Percentiles rank a stretch among this genome's conserved stretches.
Evolutionary conservation across 345 rosid species (phyloP).

Genomic region (Euphorbia pulcherrima): DNA sequence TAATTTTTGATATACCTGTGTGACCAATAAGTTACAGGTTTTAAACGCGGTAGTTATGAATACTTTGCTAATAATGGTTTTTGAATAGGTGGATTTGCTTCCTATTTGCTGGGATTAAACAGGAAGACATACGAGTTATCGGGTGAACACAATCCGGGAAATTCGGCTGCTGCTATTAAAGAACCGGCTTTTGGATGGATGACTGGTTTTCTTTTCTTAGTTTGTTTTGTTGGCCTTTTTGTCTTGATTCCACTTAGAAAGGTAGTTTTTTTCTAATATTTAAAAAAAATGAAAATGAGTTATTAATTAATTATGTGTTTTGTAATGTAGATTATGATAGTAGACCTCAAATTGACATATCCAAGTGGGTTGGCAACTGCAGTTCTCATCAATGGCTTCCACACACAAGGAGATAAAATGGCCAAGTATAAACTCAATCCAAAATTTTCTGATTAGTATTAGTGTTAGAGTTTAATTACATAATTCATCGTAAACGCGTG

Average conservation of each 20-base stretch:
- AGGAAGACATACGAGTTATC: conserved; percentile 74
- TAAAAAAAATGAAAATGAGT: neutral
- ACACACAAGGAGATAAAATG: conserved; percentile 64
- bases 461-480: too few relatives aligned
- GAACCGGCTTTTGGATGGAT: conserved; percentile 96
- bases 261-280: conserved; percentile 33
- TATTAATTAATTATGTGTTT: too few relatives aligned
- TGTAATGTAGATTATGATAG: conserved; percentile 59
- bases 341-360: conserved; percentile 75
- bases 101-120: conserved; percentile 81
- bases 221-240: conserved; percentile 91
- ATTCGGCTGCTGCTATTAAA: conserved; percentile 54
- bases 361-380: conserved; percentile 96
- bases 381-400: conserved; percentile 95
- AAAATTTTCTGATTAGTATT: too few relatives aligned
- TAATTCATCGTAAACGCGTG: too few relatives aligned
- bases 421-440: conserved; percentile 43
- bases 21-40: too few relatives aligned
- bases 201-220: conserved; percentile 71
- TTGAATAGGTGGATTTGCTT: conserved; percentile 83
- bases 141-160: conserved; percentile 67
- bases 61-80: neutral
- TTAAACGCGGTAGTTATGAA: too few relatives aligned
- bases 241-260: conserved; percentile 90
- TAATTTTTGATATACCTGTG: neutral